These are phyloP conservation scores for Trichosporon asahii DNA, from an alignment of 1,284 basidiomycete genomes.

Conservation along the genomic window DNA sequence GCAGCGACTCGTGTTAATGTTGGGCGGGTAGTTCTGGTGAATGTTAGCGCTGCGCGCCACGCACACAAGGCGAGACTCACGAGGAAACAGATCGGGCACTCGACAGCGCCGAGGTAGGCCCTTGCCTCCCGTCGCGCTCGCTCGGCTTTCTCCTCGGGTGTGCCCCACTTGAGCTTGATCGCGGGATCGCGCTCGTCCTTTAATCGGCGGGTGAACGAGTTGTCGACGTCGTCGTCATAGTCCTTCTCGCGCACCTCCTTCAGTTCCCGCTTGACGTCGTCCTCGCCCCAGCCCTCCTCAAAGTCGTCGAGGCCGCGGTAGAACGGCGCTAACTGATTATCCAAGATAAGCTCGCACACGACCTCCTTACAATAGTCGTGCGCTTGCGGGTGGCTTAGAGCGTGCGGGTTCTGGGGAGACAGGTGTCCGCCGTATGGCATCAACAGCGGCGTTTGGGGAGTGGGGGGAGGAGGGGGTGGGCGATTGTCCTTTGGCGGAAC, in stretches of 20 bases:
- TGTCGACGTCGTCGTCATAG: constrained; percentile 38
- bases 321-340: constrained; percentile 87
- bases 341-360: constrained; percentile 80
- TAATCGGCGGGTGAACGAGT: constrained; percentile 35
- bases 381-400: constrained; percentile 58
- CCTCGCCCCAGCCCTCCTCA: constrained; percentile 77
- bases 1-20: constrained; percentile 94
- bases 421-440: constrained; percentile 65
- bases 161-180: constrained; percentile 19
- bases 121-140: constrained; percentile 67
- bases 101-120: constrained; percentile 78
- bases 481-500: constrained; percentile 22
- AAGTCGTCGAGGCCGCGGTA: constrained; percentile 94
- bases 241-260: constrained; percentile 41
- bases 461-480: constrained; percentile 48
- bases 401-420: constrained; percentile 84
- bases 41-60: background rate
- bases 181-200: constrained; percentile 39
- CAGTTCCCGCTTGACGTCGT: constrained; percentile 62
- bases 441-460: constrained; percentile 62
- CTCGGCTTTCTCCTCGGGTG: constrained; percentile 40
- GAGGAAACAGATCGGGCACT: constrained; percentile 99
- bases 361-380: constrained; percentile 86
- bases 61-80: constrained; percentile 57
- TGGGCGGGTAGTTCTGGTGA: constrained; percentile 70